phyloP scores from a whole-genome alignment of 179 eudicot species.

The Camellia oleifera region DNA sequence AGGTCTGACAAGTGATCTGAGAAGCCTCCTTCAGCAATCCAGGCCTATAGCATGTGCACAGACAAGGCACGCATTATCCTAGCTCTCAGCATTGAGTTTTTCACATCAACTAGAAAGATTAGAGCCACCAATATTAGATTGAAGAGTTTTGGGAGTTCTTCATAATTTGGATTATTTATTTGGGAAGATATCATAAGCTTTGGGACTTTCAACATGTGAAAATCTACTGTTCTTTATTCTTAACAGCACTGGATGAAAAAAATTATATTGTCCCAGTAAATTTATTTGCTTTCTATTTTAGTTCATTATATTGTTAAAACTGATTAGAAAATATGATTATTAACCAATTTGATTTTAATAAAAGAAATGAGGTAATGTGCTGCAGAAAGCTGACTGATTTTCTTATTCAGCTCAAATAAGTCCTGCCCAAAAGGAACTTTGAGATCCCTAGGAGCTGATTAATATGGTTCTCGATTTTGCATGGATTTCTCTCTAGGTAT shows the following conservation, averaged over 20 bases:
- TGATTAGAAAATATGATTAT: neutral
- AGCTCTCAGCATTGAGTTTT: neutral
- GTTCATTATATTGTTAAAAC: neutral
- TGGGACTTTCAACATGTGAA: neutral
- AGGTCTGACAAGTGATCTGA: neutral
- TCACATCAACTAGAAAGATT: neutral
- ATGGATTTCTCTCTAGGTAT: too few relatives aligned
- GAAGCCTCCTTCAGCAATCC: constrained; percentile 1
- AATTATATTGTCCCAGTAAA: neutral
- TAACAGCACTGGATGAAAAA: neutral
- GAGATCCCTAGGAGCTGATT: too few relatives aligned
- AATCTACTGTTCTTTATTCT: neutral
- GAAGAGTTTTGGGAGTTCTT: neutral
- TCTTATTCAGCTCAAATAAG: too few relatives aligned
- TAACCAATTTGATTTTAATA: neutral
- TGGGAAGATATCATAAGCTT: neutral
- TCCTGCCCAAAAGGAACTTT: too few relatives aligned
- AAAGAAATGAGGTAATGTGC: neutral
- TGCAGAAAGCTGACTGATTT: too few relatives aligned
- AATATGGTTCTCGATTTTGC: too few relatives aligned
- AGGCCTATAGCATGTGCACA: neutral
- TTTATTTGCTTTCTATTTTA: neutral
- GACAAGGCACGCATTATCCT: neutral
- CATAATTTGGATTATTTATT: neutral
- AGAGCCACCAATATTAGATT: neutral